Conservation (phyloP, 495 filamentous ascomycete genomes). For the Ascobolus immersus region DNA sequence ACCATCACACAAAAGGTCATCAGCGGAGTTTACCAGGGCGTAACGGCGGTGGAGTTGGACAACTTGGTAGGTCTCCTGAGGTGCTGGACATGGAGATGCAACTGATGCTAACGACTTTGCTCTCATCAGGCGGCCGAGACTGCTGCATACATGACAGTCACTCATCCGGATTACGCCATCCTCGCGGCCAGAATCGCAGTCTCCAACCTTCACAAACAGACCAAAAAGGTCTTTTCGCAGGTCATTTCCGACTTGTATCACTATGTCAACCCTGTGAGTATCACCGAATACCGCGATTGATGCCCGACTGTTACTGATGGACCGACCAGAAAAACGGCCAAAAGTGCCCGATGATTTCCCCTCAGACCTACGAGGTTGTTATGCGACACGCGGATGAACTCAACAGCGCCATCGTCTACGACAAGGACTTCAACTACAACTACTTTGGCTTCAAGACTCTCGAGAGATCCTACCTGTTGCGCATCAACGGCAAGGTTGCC, state of each 20-base stretch:
- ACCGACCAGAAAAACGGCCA: slow-evolving; percentile 39
- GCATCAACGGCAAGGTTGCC: slow-evolving; percentile 74
- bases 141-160: slow-evolving; percentile 98
- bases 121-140: slow-evolving; percentile 70
- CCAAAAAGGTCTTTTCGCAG: slow-evolving; percentile 94
- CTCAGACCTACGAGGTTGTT: slow-evolving; percentile 65
- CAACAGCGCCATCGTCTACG: slow-evolving; percentile 96
- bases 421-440: slow-evolving; percentile 99
- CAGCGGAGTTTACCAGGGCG: slow-evolving; percentile 94
- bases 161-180: slow-evolving; percentile 96
- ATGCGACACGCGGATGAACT: slow-evolving; percentile 89
- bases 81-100: background rate
- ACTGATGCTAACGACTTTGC: slow-evolving; percentile 6
- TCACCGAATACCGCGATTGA: background rate
- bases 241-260: slow-evolving; percentile 83
- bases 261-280: slow-evolving; percentile 56
- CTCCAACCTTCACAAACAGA: slow-evolving; percentile 98
- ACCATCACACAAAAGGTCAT: slow-evolving; percentile 98
- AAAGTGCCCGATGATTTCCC: slow-evolving; percentile 73
- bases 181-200: slow-evolving; percentile 95
- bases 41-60: slow-evolving; percentile 84
- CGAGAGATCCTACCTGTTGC: slow-evolving; percentile 86
- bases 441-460: slow-evolving; percentile 99
- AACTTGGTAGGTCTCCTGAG: slow-evolving; percentile 49
- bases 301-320: background rate